Percentiles rank a stretch among this genome's conserved stretches.
Evolutionary conservation across 148 eudicot species (phyloP).

Genomic region (Rheum nobile): DNA sequence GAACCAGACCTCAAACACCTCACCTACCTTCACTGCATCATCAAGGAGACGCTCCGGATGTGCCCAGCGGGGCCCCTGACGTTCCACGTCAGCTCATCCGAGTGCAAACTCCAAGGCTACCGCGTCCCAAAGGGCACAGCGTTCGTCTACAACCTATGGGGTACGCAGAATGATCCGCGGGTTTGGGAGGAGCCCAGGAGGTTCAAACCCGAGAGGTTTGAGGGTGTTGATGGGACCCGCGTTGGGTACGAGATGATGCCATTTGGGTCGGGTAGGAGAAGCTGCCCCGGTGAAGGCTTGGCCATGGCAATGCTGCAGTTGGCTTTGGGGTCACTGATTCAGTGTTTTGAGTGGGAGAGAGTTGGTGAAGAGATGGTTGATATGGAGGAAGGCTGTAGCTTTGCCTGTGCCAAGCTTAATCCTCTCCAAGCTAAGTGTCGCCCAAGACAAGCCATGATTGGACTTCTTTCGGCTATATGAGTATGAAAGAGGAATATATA

Average conservation of each 20-base stretch:
- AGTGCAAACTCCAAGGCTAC: slow-evolving; percentile 18
- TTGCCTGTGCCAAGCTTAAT: neutral
- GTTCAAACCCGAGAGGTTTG: slow-evolving; percentile 23
- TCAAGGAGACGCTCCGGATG: slow-evolving; percentile 15
- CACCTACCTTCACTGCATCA: slow-evolving; percentile 20
- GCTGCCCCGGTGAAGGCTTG: slow-evolving; percentile 21
- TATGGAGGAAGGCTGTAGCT: neutral
- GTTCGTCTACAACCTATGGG: slow-evolving; percentile 29
- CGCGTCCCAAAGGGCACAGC: slow-evolving; percentile 2
- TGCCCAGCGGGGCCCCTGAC: slow-evolving; percentile 21
- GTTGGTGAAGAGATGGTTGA: slow-evolving; percentile 12
- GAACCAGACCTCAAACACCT: slow-evolving; percentile 20
- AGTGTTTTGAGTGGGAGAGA: slow-evolving; percentile 24
- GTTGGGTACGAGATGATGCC: slow-evolving; percentile 24
- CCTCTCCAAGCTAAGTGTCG: slow-evolving; percentile 9
- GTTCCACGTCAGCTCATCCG: slow-evolving; percentile 16
- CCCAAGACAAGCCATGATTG: neutral
- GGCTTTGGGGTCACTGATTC: slow-evolving; percentile 18
- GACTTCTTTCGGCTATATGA: neutral
- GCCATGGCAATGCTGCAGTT: slow-evolving; percentile 10
- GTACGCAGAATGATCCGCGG: slow-evolving; percentile 23
- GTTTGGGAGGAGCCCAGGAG: neutral
- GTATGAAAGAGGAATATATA: neutral
- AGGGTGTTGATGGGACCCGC: slow-evolving; percentile 1
- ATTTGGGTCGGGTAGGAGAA: slow-evolving; percentile 18